phyloP scores from a whole-genome alignment of 2,329 filamentous ascomycete species.

The Talaromyces funiculosus region DNA sequence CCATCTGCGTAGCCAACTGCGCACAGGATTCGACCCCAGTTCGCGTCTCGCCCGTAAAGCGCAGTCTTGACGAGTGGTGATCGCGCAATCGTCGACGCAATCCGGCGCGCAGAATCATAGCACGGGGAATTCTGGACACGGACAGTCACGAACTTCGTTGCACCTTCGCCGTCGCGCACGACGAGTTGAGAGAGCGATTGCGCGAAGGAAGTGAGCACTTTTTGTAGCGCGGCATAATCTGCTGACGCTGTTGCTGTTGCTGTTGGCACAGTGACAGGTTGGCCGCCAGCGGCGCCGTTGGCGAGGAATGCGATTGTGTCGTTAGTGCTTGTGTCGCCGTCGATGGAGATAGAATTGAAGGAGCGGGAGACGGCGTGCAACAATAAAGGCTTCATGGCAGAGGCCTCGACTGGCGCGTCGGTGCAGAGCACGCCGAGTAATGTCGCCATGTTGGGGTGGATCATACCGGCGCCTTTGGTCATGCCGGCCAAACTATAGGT shows the following conservation, averaged over 20 bases:
- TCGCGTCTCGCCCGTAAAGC: conserved; percentile 92
- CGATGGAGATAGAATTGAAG: conserved; percentile 95
- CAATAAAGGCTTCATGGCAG: conserved; percentile 64
- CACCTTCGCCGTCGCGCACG: conserved; percentile 92
- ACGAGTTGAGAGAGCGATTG: conserved; percentile 84
- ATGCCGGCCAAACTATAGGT: conserved; percentile 86
- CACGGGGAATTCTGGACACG: conserved; percentile 68
- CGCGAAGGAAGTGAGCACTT: conserved; percentile 69
- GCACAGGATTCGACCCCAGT: conserved; percentile 96
- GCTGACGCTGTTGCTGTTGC: conserved; percentile 25
- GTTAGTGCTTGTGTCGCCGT: conserved; percentile 96
- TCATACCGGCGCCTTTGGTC: conserved; percentile 98
- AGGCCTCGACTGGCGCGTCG: conserved; percentile 71
- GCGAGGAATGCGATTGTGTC: conserved; percentile 93
- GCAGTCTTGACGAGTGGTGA: conserved; percentile 96
- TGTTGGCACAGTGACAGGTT: conserved; percentile 50
- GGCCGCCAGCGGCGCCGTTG: conserved; percentile 82
- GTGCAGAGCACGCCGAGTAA: conserved; percentile 88
- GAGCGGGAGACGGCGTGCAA: conserved; percentile 70
- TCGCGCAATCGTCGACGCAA: conserved; percentile 81
- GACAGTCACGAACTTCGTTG: conserved; percentile 96
- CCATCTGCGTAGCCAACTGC: conserved; percentile 74
- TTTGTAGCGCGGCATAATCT: conserved; percentile 67
- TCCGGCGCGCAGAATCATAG: conserved; percentile 65
- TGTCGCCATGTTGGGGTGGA: conserved; percentile 98